Conservation (phyloP, 176 grass and related monocot genomes). For the bread wheat (Triticum aestivum) region DNA sequence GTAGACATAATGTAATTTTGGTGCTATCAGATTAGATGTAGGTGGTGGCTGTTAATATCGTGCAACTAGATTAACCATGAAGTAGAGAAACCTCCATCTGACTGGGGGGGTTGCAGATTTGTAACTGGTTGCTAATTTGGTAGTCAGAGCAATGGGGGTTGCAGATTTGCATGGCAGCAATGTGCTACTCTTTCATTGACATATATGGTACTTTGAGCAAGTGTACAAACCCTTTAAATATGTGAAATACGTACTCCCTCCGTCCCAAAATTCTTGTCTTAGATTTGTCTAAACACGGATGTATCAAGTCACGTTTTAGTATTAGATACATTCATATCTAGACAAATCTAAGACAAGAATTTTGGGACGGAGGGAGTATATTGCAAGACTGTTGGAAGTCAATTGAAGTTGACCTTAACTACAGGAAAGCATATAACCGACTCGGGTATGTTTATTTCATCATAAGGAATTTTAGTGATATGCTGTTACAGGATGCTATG, state of each 20-base stretch:
- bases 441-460: slow-evolving; percentile 47
- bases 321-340: too few relatives aligned
- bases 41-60: background rate
- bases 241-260: slow-evolving; percentile 18
- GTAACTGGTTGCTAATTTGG: too few relatives aligned
- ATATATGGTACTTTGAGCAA: background rate
- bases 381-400: slow-evolving; percentile 63
- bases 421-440: slow-evolving; percentile 48
- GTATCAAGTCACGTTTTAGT: too few relatives aligned
- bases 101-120: too few relatives aligned
- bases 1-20: background rate
- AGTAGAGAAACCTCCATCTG: too few relatives aligned
- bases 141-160: too few relatives aligned
- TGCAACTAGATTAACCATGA: background rate
- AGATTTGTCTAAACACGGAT: too few relatives aligned
- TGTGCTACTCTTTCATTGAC: background rate
- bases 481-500: too few relatives aligned
- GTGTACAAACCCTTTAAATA: slow-evolving; percentile 18
- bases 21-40: background rate
- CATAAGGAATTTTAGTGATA: background rate
- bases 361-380: background rate
- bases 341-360: too few relatives aligned
- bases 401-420: slow-evolving; percentile 67
- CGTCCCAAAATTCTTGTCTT: too few relatives aligned
- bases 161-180: too few relatives aligned